Evolutionary conservation across 495 filamentous ascomycete genomes (phyloP), one percentile per base, ranked within the genome.

Genomic region (Penicillium ochrochloron): DNA sequence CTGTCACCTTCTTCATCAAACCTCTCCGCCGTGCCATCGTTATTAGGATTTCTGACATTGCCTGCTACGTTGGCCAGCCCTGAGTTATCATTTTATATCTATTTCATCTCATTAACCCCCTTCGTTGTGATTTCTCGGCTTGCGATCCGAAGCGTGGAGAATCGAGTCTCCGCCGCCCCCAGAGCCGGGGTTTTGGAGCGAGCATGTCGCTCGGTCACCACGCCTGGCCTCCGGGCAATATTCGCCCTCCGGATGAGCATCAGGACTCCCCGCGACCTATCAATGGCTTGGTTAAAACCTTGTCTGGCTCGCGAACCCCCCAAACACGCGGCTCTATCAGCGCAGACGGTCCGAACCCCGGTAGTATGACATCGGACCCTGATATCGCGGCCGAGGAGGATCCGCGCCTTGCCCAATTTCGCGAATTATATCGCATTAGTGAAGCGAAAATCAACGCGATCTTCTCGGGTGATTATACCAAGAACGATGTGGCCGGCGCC

Each of bases 341-440:
- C 61, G 75, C 78, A 65, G 82, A 84, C 64, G 80, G 77, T 25
- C 73, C 73, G 66, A 78, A 78, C 68, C 75, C 78, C 60, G 77
- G 74, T 61, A 80, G 74, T 77, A 72, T 74, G 75, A 80, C 74
- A 75, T 81, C 75, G 74, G 80, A 85, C 60, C 78, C 75, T 57
- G 83, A 85, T 73, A 74, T 77, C 57, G 76, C 76, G 59, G 75
- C 70, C 64, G 89, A 91, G 60, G 89, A 92, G 61, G 89, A 92
- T 73, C 83, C 86, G 60, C 82, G 83, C 72, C 77, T 86, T 64
- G 83, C 83, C 46, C 70, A 83, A 65, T 90, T 91, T 68, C 84
- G 82, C 63, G 83, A 86, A 14, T 69, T 88, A 46, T 91, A 85
- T 74, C 78, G 70, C 55, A 76, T 74, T 60, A 86, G 82, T 50